Evolutionary conservation across 148 eudicot species (phyloP), one percentile per base, ranked within the genome.

Genomic region (Bassia scoparia): DNA sequence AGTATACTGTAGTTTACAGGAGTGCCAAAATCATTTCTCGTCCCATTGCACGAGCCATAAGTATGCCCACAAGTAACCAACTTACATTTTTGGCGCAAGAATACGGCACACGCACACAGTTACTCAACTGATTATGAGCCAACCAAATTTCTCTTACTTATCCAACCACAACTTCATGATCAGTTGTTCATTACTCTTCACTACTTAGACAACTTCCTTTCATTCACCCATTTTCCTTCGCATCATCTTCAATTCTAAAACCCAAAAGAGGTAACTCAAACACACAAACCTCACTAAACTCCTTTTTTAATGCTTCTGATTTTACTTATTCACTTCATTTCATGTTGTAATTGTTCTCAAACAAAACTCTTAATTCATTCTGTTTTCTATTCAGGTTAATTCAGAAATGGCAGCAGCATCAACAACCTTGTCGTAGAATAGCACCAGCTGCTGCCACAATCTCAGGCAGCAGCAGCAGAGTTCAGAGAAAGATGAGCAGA

Each of bases 351-450:
- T n/a, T n/a, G n/a, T n/a, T n/a, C n/a, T n/a, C n/a, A n/a, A n/a
- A n/a, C n/a, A n/a, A n/a, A 41, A 7, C 41, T 41, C 46, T 4
- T 41, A 41, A 41, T 8, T 41, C 8, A 41, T 41, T 41, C 46
- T 46, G 31, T 18, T 61, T 55, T 68, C n/a, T n/a, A n/a, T 43
- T 46, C 27, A 63, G 67, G 24, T 63, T 12, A 17, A 20, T 5
- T 58, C 12, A 7, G 11, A 5, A 73, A 77, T 84, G 85, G 90
- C 56, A 52, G 61, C 74, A 34, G 86, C 89, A 66, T 77, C 86
- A 61, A 56, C 84, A 0, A 69, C 76, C 24, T 52, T 80, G 2
- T 68, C 80, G 29, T 30, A 46, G 37, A 37, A 30, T 59, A 13
- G 69, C 80, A 24, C 54, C 81, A 18, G 68, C 80, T 23, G 52